Base-by-base conservation (phyloP, 176 grass and related monocot genomes). In the Puccinellia tenuiflora region DNA sequence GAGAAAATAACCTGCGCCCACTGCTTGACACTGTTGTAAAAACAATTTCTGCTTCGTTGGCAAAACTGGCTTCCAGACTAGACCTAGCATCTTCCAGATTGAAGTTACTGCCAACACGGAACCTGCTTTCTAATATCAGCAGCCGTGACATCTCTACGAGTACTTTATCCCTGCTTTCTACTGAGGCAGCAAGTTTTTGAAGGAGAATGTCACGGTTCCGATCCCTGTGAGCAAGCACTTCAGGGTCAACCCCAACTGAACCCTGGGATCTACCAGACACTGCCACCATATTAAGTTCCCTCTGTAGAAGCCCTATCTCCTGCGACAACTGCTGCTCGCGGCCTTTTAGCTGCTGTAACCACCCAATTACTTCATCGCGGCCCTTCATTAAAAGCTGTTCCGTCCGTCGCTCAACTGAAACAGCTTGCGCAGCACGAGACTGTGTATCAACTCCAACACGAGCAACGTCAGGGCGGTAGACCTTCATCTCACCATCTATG, bases 41-140 rank as follows among this genome's bases (percentile, higher is more conserved):
- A 84, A 99, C 97, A 86, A 99, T 99, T 86, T 99, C 97, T 62
- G 97, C 97, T 90, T 99, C 97, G 12, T 99, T 99, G 21, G 97
- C 93, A 48, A 99, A 99, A 80, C 93, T 99, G 67, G 93, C 97
- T 90, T 99, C 97, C 39, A 99, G 85, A 48, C 85, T 96, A 75
- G 93, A 90, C 79, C 97, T 92, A 78, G 90, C 91, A 85, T 99
- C 97, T 86, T 99, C 97, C 81, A 96, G 48, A 86, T 96, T 99
- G 79, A 99, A 99, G 89, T 59, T 99, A 65, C 88, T 77, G 34
- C 97, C 97, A 75, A 61, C 54, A 72, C 93, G 89, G 66, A 96
- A 99, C 69, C 76, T 93, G 77, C 91, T 88, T 86, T 99, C 97
- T 53, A 99, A 85, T 83, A 96, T 95, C 80, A 90, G 38, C 42